Percentiles rank a stretch among this genome's conserved stretches.
These are phyloP conservation scores for Phytophthora europaea DNA, from an alignment of 352 stramenopile species.

Conservation along the genomic window DNA sequence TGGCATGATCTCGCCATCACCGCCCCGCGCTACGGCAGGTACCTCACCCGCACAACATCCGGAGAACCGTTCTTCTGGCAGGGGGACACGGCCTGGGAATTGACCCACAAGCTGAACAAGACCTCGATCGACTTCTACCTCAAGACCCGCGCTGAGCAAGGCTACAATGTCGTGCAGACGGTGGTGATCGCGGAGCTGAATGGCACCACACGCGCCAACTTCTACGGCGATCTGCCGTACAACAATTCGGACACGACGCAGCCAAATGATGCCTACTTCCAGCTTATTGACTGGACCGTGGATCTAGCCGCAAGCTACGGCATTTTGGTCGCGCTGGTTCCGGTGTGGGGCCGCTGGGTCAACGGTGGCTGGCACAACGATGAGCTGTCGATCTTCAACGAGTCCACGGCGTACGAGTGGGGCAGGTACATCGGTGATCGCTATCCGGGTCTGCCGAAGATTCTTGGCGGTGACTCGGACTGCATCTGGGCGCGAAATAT, in stretches of 20 bases:
- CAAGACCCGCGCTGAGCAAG: slow-evolving; percentile 32
- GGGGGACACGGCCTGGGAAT: slow-evolving; percentile 36
- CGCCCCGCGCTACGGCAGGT: slow-evolving; percentile 19
- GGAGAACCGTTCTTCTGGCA: slow-evolving; percentile 35
- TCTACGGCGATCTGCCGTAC: slow-evolving; percentile 39
- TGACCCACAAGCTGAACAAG: slow-evolving; percentile 39
- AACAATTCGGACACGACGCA: slow-evolving; percentile 36
- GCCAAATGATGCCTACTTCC: slow-evolving; percentile 40
- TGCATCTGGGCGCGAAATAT: slow-evolving; percentile 34
- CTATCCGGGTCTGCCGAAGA: slow-evolving; percentile 33
- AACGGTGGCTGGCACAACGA: slow-evolving; percentile 30
- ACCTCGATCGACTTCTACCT: slow-evolving; percentile 44
- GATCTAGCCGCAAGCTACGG: slow-evolving; percentile 34
- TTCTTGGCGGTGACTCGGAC: slow-evolving; percentile 33
- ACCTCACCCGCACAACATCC: slow-evolving; percentile 27
- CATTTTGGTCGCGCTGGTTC: slow-evolving; percentile 28
- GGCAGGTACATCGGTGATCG: slow-evolving; percentile 28
- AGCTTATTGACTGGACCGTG: slow-evolving; percentile 33
- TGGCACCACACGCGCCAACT: slow-evolving; percentile 35
- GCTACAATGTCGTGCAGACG: slow-evolving; percentile 40
- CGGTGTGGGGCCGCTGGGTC: slow-evolving; percentile 34
- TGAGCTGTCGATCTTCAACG: slow-evolving; percentile 26
- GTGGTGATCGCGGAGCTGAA: slow-evolving; percentile 37
- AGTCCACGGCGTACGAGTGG: slow-evolving; percentile 32
- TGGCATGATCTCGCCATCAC: slow-evolving; percentile 31